phyloP scores from a whole-genome alignment of 2,329 filamentous ascomycete species.

The Amesomyces nigricolor region DNA sequence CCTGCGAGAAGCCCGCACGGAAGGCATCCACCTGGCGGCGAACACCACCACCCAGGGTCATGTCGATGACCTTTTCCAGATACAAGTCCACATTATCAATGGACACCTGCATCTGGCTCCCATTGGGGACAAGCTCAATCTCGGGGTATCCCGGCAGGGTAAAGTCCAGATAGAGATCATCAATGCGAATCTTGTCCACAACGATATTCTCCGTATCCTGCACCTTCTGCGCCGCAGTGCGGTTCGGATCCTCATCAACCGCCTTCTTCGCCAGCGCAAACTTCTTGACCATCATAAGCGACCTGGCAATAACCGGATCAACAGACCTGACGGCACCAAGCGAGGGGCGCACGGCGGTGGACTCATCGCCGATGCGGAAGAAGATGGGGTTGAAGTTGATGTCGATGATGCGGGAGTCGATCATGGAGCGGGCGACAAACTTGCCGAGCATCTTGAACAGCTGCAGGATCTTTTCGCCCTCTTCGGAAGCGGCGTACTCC shows the following conservation, averaged over 20 bases:
- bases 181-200: constrained; percentile 71
- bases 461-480: constrained; percentile 81
- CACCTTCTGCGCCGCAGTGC: constrained; percentile 65
- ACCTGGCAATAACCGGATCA: constrained; percentile 78
- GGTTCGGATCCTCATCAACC: constrained; percentile 62
- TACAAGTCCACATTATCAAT: constrained; percentile 91
- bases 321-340: constrained; percentile 85
- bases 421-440: constrained; percentile 96
- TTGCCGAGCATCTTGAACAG: constrained; percentile 92
- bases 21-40: constrained; percentile 88
- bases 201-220: constrained; percentile 62
- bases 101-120: constrained; percentile 68
- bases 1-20: constrained; percentile 83
- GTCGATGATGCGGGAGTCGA: constrained; percentile 96
- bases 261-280: constrained; percentile 78
- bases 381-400: constrained; percentile 96
- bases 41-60: constrained; percentile 85
- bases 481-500: constrained; percentile 65
- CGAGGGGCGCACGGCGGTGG: constrained; percentile 66
- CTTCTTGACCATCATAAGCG: constrained; percentile 78
- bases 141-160: constrained; percentile 85
- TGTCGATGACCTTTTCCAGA: constrained; percentile 82
- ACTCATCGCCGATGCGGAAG: constrained; percentile 82
- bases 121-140: constrained; percentile 75
- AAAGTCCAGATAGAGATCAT: constrained; percentile 89